Conservation (phyloP, 129 eudicot genomes). For the Chrysanthemum seticuspe region DNA sequence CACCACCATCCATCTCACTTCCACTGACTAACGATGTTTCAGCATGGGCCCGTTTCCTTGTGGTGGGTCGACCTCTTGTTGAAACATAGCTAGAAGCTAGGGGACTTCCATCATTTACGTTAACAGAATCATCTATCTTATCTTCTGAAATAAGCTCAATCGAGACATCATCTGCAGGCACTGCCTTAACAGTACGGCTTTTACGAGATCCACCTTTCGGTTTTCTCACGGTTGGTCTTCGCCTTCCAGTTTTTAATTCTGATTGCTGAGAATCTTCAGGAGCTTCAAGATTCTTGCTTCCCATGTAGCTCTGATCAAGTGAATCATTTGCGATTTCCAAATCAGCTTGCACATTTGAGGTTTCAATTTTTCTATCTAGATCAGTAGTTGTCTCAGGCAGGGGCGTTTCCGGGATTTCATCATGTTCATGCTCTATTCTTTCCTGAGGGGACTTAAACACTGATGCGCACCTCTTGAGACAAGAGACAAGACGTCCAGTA, state of each 20-base stretch:
- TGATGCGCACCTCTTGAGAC: slow-evolving; percentile 54
- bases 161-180: slow-evolving; percentile 56
- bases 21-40: slow-evolving; percentile 51
- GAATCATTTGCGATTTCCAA: slow-evolving; percentile 21
- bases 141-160: slow-evolving; percentile 20
- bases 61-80: slow-evolving; percentile 23
- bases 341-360: slow-evolving; percentile 27
- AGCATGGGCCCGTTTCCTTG: slow-evolving; percentile 52
- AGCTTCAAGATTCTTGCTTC: slow-evolving; percentile 35
- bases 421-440: slow-evolving; percentile 15
- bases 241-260: slow-evolving; percentile 41
- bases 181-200: slow-evolving; percentile 51
- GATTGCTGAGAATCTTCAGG: slow-evolving; percentile 59
- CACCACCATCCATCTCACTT: slow-evolving; percentile 51
- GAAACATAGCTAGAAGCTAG: slow-evolving; percentile 47
- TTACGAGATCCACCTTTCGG: slow-evolving; percentile 44
- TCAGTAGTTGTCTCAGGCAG: slow-evolving; percentile 14
- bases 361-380: slow-evolving; percentile 31
- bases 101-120: slow-evolving; percentile 29
- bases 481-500: slow-evolving; percentile 43
- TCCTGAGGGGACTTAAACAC: slow-evolving; percentile 58
- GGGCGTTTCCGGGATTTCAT: slow-evolving; percentile 37
- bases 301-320: slow-evolving; percentile 37
- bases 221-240: slow-evolving; percentile 35
- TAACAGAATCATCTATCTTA: slow-evolving; percentile 21